These are phyloP conservation scores for Albugo laibachii DNA, from an alignment of 352 stramenopile genomes.

Conservation along the genomic window DNA sequence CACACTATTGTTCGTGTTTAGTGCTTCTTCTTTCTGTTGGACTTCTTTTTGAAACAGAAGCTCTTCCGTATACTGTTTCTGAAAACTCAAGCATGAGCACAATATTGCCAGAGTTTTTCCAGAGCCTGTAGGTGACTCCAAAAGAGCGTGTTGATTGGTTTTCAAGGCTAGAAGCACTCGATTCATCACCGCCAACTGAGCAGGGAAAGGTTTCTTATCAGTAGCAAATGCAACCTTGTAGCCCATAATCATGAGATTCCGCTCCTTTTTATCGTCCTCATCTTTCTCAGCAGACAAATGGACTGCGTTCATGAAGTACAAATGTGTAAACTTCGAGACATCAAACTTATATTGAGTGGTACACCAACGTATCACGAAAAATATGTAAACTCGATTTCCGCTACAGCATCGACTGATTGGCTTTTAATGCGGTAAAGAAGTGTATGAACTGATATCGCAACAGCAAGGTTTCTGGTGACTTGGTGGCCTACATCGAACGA, in stretches of 20 bases:
- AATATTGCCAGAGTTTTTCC: slow-evolving; percentile 75
- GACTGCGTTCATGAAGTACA: no score
- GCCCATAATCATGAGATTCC: slow-evolving; percentile 61
- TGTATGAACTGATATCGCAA: no score
- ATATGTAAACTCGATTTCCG: no score
- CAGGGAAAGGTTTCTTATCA: slow-evolving; percentile 66
- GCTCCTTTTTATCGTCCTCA: not conserved
- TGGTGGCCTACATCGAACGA: slow-evolving; percentile 78
- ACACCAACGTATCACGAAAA: no score
- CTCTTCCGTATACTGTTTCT: slow-evolving; percentile 28
- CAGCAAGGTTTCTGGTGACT: slow-evolving; percentile 78
- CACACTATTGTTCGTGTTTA: no score
- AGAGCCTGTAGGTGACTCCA: slow-evolving; percentile 68
- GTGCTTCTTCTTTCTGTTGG: slow-evolving; percentile 1
- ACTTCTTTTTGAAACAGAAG: slow-evolving; percentile 7
- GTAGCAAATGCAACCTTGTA: slow-evolving; percentile 59
- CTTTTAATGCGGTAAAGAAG: no score
- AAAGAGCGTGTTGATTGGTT: slow-evolving; percentile 51
- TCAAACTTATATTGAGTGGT: no score
- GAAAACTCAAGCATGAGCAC: slow-evolving; percentile 67
- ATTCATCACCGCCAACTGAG: slow-evolving; percentile 75
- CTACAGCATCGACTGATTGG: no score
- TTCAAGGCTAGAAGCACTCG: slow-evolving; percentile 69
- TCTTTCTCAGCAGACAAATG: no score
- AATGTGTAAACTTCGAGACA: no score